phyloP scores from a whole-genome alignment of 352 stramenopile species.

The Globisporangium viniferum region DNA sequence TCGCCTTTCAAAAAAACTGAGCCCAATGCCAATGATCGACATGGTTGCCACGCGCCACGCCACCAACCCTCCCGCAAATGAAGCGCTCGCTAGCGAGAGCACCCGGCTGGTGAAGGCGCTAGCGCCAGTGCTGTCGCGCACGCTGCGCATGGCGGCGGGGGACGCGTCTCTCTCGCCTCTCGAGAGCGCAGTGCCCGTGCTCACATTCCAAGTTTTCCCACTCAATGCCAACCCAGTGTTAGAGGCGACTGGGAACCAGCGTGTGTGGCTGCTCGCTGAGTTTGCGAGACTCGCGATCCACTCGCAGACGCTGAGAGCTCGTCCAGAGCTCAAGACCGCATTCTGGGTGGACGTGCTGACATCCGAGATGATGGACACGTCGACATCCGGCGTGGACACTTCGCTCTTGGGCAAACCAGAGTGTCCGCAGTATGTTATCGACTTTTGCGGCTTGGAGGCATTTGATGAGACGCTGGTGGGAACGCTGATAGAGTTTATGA shows the following conservation, averaged over 20 bases:
- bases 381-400: constrained; percentile 1
- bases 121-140: neutral
- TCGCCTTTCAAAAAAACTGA: neutral
- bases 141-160: constrained; percentile 4
- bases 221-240: neutral
- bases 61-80: neutral
- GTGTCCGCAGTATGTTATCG: constrained; percentile 4
- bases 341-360: neutral
- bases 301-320: neutral
- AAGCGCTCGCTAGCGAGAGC: neutral
- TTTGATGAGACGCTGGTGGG: neutral
- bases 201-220: constrained; percentile 2
- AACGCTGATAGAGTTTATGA: neutral
- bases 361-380: constrained; percentile 7
- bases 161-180: constrained; percentile 6
- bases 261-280: neutral
- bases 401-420: neutral
- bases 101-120: neutral
- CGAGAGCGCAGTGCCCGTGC: neutral
- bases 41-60: neutral
- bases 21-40: neutral
- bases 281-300: neutral
- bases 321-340: neutral
- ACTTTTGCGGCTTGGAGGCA: constrained; percentile 1
- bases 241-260: neutral